A percentile compares a stretch with the other conserved stretches of the same genome.
Evolutionary conservation across 495 filamentous ascomycete genomes (phyloP).

Genomic region (Lasiosphaeris hirsuta): DNA sequence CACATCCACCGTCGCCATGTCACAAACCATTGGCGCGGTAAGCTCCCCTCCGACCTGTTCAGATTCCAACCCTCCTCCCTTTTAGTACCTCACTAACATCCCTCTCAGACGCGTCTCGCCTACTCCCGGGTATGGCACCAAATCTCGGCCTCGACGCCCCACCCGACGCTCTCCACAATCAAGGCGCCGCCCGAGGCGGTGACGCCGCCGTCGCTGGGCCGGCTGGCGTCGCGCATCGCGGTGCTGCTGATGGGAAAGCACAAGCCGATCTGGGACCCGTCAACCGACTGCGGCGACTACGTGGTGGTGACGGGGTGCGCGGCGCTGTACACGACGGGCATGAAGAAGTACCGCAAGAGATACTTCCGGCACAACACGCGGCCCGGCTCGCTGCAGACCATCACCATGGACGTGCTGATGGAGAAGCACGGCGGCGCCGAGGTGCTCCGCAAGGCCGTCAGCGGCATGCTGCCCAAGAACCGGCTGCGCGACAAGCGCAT

Average conservation of each 20-base stretch:
- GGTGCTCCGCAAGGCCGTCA: constrained; percentile 86
- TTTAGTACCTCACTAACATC: constrained; percentile 5
- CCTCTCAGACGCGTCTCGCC: constrained; percentile 79
- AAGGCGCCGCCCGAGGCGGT: constrained; percentile 50
- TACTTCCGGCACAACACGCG: constrained; percentile 93
- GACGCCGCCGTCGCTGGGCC: constrained; percentile 71
- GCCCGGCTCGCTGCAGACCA: constrained; percentile 78
- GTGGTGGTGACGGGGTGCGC: constrained; percentile 89
- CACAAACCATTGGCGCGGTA: constrained; percentile 66
- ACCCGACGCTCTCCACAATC: constrained; percentile 51
- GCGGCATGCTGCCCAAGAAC: constrained; percentile 98
- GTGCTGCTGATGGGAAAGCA: constrained; percentile 96
- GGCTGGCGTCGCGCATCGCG: constrained; percentile 88
- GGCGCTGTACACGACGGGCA: constrained; percentile 81
- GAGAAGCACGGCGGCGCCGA: constrained; percentile 92
- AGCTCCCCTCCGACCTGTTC: constrained; percentile 16
- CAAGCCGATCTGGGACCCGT: constrained; percentile 95
- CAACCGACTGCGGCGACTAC: constrained; percentile 98
- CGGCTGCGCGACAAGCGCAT: constrained; percentile 78
- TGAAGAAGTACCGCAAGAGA: constrained; percentile 87
- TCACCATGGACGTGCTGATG: constrained; percentile 94
- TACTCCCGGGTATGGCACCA: constrained; percentile 95
- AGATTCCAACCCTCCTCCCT: background rate
- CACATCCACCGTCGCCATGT: constrained; percentile 48
- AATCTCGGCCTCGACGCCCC: constrained; percentile 61